These are phyloP conservation scores for Sporothrix phasma DNA, from an alignment of 2,329 filamentous ascomycete species.

Conservation along the genomic window DNA sequence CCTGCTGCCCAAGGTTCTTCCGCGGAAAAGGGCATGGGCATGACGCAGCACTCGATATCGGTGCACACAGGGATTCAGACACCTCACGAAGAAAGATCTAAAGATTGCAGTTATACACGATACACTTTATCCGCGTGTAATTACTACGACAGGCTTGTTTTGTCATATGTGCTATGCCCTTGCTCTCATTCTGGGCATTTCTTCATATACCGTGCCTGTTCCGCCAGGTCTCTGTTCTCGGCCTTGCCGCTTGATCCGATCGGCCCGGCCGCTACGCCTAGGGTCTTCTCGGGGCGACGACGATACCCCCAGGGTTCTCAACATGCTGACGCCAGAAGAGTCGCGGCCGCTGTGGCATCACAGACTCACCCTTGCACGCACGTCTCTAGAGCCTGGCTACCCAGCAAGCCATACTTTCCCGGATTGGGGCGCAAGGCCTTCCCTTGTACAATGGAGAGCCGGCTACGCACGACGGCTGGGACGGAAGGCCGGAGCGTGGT, in stretches of 20 bases:
- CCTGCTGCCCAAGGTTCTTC: not conserved
- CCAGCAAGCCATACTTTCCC: conserved; percentile 6
- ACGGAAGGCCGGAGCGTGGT: conserved; percentile 6
- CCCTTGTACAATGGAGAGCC: conserved; percentile 2
- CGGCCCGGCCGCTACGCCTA: conserved; percentile 26
- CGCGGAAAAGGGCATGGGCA: not conserved
- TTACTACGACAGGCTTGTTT: too few species aligned
- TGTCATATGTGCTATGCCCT: too few species aligned
- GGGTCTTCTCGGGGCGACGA: conserved; percentile 35
- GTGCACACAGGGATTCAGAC: not conserved
- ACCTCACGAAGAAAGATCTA: not conserved
- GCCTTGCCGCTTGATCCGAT: conserved; percentile 15
- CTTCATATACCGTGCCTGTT: not conserved
- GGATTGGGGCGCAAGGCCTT: conserved; percentile 16
- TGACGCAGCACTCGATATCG: not conserved
- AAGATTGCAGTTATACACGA: too few species aligned
- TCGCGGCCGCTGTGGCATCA: conserved; percentile 35
- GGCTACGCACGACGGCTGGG: not conserved
- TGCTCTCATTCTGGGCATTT: too few species aligned
- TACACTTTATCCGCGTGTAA: too few species aligned
- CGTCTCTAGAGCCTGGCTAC: conserved; percentile 31
- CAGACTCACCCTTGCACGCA: conserved; percentile 44
- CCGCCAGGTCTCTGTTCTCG: conserved; percentile 13
- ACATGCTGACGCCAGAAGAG: conserved; percentile 42
- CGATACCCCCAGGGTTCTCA: conserved; percentile 40